Evolutionary conservation across 2,329 filamentous ascomycete species (phyloP).

Genomic region (Penicillium sp.): DNA sequence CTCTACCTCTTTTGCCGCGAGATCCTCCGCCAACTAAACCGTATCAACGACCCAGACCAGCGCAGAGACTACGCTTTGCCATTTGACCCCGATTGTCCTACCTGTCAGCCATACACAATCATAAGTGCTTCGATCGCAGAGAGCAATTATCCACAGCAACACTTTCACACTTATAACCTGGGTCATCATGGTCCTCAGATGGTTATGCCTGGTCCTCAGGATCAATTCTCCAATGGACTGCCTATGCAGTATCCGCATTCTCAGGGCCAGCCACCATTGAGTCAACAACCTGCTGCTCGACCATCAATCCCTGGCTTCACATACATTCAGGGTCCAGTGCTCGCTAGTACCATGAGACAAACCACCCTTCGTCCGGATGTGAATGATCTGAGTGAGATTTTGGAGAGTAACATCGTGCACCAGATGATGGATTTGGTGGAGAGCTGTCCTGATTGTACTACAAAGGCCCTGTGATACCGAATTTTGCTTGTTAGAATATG

Average conservation of each 20-base stretch:
- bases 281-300: no score
- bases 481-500: neutral
- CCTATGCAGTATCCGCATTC: no score
- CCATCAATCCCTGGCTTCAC: no score
- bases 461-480: neutral
- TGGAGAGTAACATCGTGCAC: constrained; percentile 11
- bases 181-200: no score
- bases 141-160: no score
- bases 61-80: constrained; percentile 5
- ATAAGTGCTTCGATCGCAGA: neutral
- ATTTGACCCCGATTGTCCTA: constrained; percentile 7
- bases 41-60: constrained; percentile 29
- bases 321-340: no score
- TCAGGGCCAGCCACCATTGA: no score
- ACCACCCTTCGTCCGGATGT: neutral
- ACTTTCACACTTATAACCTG: no score
- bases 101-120: constrained; percentile 8
- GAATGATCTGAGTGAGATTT: no score
- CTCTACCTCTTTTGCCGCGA: constrained; percentile 23
- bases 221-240: no score
- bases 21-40: constrained; percentile 23
- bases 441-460: constrained; percentile 4
- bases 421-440: constrained; percentile 11
- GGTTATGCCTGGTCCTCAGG: no score
- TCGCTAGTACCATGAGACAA: neutral